Percentiles rank a stretch among this genome's conserved stretches.
These are phyloP conservation scores for Pyrenochaeta sp. DNA, from an alignment of 2,329 filamentous ascomycete genomes.

Conservation along the genomic window DNA sequence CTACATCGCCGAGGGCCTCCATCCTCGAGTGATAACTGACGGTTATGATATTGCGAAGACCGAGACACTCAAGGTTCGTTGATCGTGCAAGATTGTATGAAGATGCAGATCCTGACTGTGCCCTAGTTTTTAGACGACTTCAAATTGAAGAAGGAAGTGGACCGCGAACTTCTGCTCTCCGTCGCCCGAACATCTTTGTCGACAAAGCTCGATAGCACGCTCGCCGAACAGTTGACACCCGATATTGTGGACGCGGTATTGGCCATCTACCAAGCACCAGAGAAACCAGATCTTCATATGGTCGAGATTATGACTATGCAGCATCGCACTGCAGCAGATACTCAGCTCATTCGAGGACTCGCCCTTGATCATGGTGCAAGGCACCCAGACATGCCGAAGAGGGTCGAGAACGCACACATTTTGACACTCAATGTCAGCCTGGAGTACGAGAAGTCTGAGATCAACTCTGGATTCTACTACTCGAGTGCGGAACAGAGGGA, in stretches of 20 bases:
- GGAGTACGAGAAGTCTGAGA: conserved; percentile 99
- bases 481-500: conserved; percentile 95
- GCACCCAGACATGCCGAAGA: conserved; percentile 98
- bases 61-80: conserved; percentile 80
- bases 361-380: conserved; percentile 94
- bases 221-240: conserved; percentile 90
- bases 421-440: conserved; percentile 94
- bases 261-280: conserved; percentile 86
- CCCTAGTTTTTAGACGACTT: conserved; percentile 87
- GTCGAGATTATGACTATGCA: conserved; percentile 99
- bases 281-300: conserved; percentile 98
- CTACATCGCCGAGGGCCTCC: conserved; percentile 95
- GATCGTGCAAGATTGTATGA: neutral
- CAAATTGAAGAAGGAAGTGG: conserved; percentile 86
- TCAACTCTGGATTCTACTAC: conserved; percentile 99
- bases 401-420: conserved; percentile 93
- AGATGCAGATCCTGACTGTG: conserved; percentile 9
- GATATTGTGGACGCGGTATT: conserved; percentile 97
- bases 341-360: conserved; percentile 90
- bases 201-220: conserved; percentile 89
- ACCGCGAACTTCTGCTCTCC: conserved; percentile 90
- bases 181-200: conserved; percentile 94
- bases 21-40: conserved; percentile 95
- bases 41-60: conserved; percentile 97
- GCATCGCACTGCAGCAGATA: conserved; percentile 94